phyloP scores from a whole-genome alignment of 139 green algal genomes.

The Volvox reticuliferus region DNA sequence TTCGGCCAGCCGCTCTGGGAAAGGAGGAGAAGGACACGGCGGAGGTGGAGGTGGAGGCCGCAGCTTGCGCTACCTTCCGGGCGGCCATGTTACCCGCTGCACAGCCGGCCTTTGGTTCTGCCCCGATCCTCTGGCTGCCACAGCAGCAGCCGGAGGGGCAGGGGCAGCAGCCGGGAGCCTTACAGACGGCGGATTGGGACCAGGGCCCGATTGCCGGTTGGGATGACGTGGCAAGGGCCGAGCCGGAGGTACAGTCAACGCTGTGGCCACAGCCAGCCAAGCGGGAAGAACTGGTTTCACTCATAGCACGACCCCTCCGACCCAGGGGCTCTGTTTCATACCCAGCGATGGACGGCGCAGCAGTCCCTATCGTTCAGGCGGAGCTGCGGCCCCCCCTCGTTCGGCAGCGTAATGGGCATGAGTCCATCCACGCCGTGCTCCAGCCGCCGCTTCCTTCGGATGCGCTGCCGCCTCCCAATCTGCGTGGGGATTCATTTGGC shows the following conservation, averaged over 20 bases:
- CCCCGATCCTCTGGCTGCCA: too few species aligned
- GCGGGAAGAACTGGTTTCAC: background rate
- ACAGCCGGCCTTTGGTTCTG: too few species aligned
- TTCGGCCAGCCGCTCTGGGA: background rate
- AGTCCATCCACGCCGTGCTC: background rate
- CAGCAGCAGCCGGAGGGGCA: background rate
- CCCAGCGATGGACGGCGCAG: too few species aligned
- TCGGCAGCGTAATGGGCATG: background rate
- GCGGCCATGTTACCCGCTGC: background rate
- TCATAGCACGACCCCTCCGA: background rate
- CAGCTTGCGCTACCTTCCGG: background rate
- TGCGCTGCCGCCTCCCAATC: background rate
- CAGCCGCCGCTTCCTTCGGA: background rate
- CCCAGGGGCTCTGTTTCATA: too few species aligned
- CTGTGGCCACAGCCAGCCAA: background rate
- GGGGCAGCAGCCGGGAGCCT: background rate
- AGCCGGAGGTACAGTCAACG: background rate
- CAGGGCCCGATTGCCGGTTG: background rate
- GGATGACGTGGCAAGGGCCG: background rate
- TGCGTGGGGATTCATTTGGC: background rate
- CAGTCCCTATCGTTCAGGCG: too few species aligned
- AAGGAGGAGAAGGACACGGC: background rate
- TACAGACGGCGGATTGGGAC: background rate
- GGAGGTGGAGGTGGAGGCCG: too few species aligned
- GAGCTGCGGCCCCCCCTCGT: too few species aligned